Evolutionary conservation across 768 basidiomycete genomes (phyloP), one percentile per base, ranked within the genome.

Genomic region (Leucocoprinus leucothites): DNA sequence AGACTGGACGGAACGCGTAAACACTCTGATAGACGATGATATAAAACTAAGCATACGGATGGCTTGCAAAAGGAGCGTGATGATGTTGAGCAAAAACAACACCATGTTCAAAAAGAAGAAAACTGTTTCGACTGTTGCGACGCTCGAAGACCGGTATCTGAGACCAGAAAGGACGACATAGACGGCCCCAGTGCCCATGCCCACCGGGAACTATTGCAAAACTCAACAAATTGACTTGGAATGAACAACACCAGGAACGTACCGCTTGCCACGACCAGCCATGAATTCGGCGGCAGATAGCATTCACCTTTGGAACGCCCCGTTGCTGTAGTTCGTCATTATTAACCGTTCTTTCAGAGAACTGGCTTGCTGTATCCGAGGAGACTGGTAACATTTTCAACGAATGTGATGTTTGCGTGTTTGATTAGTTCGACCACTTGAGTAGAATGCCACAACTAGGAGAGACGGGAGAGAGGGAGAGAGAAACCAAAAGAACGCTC

Each of bases 181-280:
- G 49, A 80, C 78, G 5, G 77, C 76, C 45, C 76, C 74, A 7
- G 76, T 78, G 35, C 77, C 77, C 74, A 78, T 77, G 36, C 77
- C 76, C 41, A 80, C 71, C 0, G 77, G 76, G 60, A 78, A 79
- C 77, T 78, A 48, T 1, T n/a, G 46, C 21, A 16, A 25, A 26
- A 42, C 21, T 35, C 8, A 28, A 35, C 34, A 34, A 54, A 9
- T n/a, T 24, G 7, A 14, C 11, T 26, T 1, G 38, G 3, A 16
- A 22, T 4, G 26, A 44, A n/a, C 9, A 16, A 14, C n/a, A 9
- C 19, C 13, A 38, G 19, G 40, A 11, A 69, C 75, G 28, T 60
- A 79, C 77, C 51, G 75, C 76, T 63, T 79, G 76, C 77, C 78
- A 78, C 38, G 74, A 70, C 77, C 77, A 78, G 43, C 77, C 75